Conservation (phyloP, 1,139 yeast species). For the Blastobotrys malaysiensis region DNA sequence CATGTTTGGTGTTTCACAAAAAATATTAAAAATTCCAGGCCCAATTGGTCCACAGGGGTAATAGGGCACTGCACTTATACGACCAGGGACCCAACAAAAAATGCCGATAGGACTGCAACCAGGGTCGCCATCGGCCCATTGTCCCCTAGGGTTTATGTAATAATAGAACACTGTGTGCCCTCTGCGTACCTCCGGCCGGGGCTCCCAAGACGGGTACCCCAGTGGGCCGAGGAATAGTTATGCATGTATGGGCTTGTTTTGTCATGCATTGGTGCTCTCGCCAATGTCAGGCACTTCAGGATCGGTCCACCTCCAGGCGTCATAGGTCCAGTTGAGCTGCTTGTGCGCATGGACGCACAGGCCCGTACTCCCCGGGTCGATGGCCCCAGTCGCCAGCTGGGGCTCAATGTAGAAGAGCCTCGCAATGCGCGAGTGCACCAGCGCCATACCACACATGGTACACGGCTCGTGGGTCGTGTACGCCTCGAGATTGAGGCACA, state of each 20-base stretch:
- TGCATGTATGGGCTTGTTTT: not conserved
- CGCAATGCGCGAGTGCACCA: conserved; percentile 80
- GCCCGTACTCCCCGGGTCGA: conserved; percentile 55
- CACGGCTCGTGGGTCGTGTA: conserved; percentile 96
- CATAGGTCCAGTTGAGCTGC: conserved; percentile 74
- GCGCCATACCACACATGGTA: conserved; percentile 94
- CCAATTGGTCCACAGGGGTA: not conserved
- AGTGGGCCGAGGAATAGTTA: not conserved
- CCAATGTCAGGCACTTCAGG: conserved; percentile 9
- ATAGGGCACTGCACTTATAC: not conserved
- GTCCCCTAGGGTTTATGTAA: not conserved
- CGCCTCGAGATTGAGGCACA: conserved; percentile 72
- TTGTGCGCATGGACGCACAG: conserved; percentile 70
- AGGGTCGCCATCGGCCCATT: not conserved
- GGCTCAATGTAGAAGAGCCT: conserved; percentile 57
- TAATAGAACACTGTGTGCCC: no score
- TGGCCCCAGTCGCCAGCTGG: conserved; percentile 47
- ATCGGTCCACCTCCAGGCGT: conserved; percentile 61
- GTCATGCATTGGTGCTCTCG: conserved; percentile 13
- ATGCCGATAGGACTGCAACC: not conserved
- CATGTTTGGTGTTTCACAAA: not conserved
- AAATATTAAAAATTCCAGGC: not conserved
- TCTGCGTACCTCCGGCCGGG: no score
- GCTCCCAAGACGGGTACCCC: no score
- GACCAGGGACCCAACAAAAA: not conserved